A percentile compares a stretch with the other conserved stretches of the same genome.
Conservation (phyloP, 148 eudicot genomes). For the Chenopodium formosanum region DNA sequence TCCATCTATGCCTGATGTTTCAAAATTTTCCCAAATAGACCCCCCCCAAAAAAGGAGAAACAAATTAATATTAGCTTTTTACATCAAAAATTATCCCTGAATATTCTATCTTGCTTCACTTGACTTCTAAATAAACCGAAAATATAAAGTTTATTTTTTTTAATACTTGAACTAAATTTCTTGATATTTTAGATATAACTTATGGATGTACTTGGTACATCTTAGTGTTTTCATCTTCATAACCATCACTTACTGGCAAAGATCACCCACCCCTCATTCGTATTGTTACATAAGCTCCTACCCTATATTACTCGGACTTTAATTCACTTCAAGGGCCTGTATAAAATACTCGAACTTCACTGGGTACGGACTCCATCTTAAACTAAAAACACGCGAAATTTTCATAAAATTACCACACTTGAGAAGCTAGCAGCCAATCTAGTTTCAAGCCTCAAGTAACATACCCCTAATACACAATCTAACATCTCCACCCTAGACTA, state of each 20-base stretch:
- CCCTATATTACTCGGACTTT: background rate
- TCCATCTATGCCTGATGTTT: constrained; percentile 87
- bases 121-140: background rate
- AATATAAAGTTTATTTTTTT: no score
- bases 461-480: no score
- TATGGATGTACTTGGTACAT: background rate
- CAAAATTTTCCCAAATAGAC: background rate
- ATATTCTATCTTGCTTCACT: background rate
- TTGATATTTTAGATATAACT: background rate
- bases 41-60: constrained; percentile 2
- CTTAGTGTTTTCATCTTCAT: background rate
- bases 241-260: background rate
- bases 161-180: background rate
- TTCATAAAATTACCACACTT: no score
- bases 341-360: background rate
- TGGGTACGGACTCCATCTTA: background rate
- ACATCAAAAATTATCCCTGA: background rate
- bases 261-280: background rate
- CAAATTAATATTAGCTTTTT: background rate
- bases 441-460: no score
- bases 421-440: no score
- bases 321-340: background rate
- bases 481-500: no score
- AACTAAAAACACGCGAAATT: background rate
- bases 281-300: background rate